Base-by-base conservation (phyloP, 345 rosid species). In the Sonneratia caseolaris region DNA sequence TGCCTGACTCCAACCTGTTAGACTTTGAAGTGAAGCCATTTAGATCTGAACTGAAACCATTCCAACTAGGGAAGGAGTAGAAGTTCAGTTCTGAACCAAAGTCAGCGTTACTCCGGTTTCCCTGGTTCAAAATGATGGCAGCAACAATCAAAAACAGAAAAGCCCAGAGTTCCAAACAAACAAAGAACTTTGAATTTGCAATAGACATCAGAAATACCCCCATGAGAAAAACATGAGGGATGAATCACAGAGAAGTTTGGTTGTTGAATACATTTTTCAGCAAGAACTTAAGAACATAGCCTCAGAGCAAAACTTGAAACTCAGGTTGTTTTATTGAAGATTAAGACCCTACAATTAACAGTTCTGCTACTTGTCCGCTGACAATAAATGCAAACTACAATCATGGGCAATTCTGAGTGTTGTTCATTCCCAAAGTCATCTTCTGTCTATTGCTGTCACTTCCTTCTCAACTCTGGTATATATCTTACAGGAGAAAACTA, bases 41-140 rank as follows among this genome's bases (percentile, higher is more conserved):
- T 70, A 51, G 18, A 68, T 66, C 37, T 66, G 64, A 75, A 68
- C 35, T 47, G 64, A 69, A 66, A n/a, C 65, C 78, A 74, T 68
- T 71, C 68, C 67, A 72, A 66, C 79, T 73, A 27, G 74, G 72
- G 66, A 71, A 72, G 56, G 47, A 53, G 16, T 24, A 68, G 65
- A 72, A 65, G 61, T 59, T 67, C 70, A 73, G 69, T 51, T 36
- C 69, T 65, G 72, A 74, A 24, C 71, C 57, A 22, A 7, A 56
- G 68, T 27, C 68, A 32, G 49, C 66, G 59, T 68, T 68, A 12
- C n/a, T 43, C n/a, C 56, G 71, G 37, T 74, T 64, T 68, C 45
- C 76, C 76, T 74, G 76, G 56, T 68, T 47, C 56, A 68, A 48
- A 43, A 68, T 16, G 7, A 45, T 22, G 8, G 37, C 70, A 45